Percentiles rank a stretch among this genome's conserved stretches.
These are phyloP conservation scores for Annulohypoxylon moriforme DNA, from an alignment of 495 filamentous ascomycete species.

Conservation along the genomic window DNA sequence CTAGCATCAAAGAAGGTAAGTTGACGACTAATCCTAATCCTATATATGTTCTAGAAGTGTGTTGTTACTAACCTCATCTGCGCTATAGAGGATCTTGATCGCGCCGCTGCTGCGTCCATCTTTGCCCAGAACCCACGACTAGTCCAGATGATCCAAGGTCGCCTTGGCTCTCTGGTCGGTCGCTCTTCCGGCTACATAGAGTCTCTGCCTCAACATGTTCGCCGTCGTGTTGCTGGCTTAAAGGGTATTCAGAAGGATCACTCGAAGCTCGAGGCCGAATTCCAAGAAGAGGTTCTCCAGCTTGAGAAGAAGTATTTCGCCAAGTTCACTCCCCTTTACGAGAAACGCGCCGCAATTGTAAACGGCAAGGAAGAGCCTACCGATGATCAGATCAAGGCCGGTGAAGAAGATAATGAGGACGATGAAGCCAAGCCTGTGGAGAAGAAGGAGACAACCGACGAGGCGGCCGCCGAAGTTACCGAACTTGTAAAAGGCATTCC, in stretches of 20 bases:
- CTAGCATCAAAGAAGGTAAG: constrained; percentile 97
- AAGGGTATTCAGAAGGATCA: constrained; percentile 99
- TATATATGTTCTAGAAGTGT: constrained; percentile 21
- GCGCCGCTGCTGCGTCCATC: constrained; percentile 84
- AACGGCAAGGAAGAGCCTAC: constrained; percentile 90
- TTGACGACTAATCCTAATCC: constrained; percentile 37
- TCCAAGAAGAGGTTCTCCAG: constrained; percentile 97
- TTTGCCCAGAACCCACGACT: constrained; percentile 94
- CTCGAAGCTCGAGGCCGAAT: constrained; percentile 95
- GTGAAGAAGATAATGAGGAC: constrained; percentile 80
- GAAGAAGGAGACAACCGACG: constrained; percentile 64
- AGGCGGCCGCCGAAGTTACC: constrained; percentile 59
- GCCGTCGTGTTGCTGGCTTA: constrained; percentile 90
- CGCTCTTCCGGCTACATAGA: constrained; percentile 98
- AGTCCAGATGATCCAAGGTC: constrained; percentile 96
- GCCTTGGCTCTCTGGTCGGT: constrained; percentile 91
- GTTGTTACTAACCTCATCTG: constrained; percentile 29
- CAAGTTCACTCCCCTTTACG: constrained; percentile 97
- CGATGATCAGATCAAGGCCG: constrained; percentile 84
- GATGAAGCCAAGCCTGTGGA: constrained; percentile 69
- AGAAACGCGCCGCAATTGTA: constrained; percentile 93
- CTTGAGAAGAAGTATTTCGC: constrained; percentile 99
- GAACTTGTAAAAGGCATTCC: constrained; percentile 79
- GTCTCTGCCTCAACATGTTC: constrained; percentile 86
- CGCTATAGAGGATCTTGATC: constrained; percentile 84